Percentiles rank a stretch among this genome's conserved stretches.
Evolutionary conservation across 139 green algal species (phyloP).

Genomic region (Helicosporidium sp.): DNA sequence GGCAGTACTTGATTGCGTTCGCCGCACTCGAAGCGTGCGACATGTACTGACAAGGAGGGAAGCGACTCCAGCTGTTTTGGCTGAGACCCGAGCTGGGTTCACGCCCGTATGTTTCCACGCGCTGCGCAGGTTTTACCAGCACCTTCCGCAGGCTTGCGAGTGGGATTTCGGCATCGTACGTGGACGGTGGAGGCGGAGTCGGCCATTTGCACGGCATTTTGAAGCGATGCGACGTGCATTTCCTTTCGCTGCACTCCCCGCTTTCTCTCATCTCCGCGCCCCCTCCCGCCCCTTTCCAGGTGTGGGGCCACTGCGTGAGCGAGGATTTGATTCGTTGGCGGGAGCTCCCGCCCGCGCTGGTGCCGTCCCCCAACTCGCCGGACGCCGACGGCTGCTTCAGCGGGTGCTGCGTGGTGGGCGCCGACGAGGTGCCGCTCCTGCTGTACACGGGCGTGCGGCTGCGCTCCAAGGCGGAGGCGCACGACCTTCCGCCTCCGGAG

Average conservation of each 20-base stretch:
- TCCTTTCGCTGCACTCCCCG: too few species aligned
- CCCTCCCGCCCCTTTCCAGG: slow-evolving; percentile 2
- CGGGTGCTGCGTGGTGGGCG: slow-evolving; percentile 37
- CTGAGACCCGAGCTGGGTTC: too few species aligned
- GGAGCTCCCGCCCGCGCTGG: slow-evolving; percentile 44
- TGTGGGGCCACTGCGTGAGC: slow-evolving; percentile 59
- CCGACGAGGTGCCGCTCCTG: slow-evolving; percentile 35
- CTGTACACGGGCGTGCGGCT: slow-evolving; percentile 56
- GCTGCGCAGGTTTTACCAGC: slow-evolving; percentile 55
- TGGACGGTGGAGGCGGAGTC: too few species aligned
- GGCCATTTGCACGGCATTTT: too few species aligned
- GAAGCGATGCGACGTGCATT: too few species aligned
- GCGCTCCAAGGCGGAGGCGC: slow-evolving; percentile 30
- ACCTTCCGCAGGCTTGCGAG: slow-evolving; percentile 37
- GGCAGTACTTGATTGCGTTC: not conserved
- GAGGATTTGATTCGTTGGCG: slow-evolving; percentile 50
- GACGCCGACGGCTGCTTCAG: slow-evolving; percentile 72
- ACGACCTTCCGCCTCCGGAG: slow-evolving; percentile 16
- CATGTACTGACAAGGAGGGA: too few species aligned
- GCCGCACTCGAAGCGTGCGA: not conserved
- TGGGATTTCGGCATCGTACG: slow-evolving; percentile 57
- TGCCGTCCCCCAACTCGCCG: slow-evolving; percentile 33
- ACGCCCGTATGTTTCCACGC: not conserved
- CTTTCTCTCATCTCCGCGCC: not conserved
- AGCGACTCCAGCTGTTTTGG: too few species aligned